Evolutionary conservation across 257 asterid genomes (phyloP).

Genomic region (Echites panduratus): DNA sequence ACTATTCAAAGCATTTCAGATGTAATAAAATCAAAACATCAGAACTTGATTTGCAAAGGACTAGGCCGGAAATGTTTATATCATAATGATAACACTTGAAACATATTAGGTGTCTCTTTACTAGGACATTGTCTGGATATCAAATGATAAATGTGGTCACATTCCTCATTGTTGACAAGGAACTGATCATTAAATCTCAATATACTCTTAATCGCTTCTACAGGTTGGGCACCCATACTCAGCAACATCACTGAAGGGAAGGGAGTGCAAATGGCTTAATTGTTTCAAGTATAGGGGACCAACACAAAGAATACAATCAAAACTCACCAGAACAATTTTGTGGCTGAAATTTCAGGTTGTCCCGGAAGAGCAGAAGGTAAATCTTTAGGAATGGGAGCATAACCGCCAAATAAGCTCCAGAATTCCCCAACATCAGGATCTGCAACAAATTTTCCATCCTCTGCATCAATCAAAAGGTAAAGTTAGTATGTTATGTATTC

Average conservation of each 20-base stretch:
- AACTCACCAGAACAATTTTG: constrained; percentile 61
- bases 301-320: constrained; percentile 2
- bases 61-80: background rate
- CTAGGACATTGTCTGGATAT: background rate
- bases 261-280: background rate
- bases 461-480: constrained; percentile 39
- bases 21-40: background rate
- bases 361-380: constrained; percentile 18
- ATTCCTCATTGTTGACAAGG: background rate
- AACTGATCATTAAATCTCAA: background rate
- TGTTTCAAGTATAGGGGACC: background rate
- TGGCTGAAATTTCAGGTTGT: constrained; percentile 22
- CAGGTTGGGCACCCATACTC: background rate
- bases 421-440: constrained; percentile 85
- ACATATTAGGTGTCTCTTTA: background rate
- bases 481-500: constrained; percentile 6
- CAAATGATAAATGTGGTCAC: background rate
- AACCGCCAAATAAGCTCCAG: constrained; percentile 90
- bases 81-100: background rate
- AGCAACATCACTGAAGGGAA: background rate
- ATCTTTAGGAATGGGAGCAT: constrained; percentile 87
- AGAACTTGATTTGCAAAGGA: background rate
- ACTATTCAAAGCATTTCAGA: background rate
- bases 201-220: background rate
- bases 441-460: constrained; percentile 79